Conservation (phyloP, 2,329 filamentous ascomycete genomes). For the Trichoderma guizhouense region DNA sequence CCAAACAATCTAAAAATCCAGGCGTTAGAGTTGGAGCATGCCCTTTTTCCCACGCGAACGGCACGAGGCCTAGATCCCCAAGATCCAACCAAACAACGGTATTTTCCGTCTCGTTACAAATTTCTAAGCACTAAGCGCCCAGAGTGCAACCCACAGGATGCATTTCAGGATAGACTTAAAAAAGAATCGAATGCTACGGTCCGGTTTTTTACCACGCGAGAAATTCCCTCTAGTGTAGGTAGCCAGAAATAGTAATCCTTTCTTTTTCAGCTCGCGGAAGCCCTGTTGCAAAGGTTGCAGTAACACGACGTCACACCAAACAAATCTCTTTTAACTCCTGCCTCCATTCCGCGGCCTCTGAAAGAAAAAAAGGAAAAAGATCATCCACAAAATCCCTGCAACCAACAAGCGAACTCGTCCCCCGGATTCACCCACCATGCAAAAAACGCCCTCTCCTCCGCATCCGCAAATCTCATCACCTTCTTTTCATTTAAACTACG, state of each 20-base stretch:
- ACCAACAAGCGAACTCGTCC: background rate
- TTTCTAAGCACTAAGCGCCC: background rate
- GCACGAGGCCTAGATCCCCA: background rate
- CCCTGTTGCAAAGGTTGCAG: background rate
- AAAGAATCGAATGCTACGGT: background rate
- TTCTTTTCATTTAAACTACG: background rate
- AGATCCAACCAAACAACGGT: background rate
- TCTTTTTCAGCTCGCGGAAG: background rate
- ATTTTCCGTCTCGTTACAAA: background rate
- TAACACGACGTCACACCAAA: background rate
- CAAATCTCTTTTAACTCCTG: background rate
- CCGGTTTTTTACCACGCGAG: background rate
- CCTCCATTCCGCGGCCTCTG: background rate
- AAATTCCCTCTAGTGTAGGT: background rate
- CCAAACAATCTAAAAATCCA: background rate
- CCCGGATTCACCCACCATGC: background rate
- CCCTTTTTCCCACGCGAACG: background rate
- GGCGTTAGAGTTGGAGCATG: background rate
- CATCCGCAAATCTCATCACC: background rate
- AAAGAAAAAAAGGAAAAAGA: background rate
- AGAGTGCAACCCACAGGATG: background rate
- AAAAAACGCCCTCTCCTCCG: background rate
- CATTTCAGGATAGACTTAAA: background rate
- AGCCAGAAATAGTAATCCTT: background rate
- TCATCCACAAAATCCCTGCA: background rate